phyloP scores from a whole-genome alignment of 2,329 filamentous ascomycete species.

The Neofusicoccum parvum region DNA sequence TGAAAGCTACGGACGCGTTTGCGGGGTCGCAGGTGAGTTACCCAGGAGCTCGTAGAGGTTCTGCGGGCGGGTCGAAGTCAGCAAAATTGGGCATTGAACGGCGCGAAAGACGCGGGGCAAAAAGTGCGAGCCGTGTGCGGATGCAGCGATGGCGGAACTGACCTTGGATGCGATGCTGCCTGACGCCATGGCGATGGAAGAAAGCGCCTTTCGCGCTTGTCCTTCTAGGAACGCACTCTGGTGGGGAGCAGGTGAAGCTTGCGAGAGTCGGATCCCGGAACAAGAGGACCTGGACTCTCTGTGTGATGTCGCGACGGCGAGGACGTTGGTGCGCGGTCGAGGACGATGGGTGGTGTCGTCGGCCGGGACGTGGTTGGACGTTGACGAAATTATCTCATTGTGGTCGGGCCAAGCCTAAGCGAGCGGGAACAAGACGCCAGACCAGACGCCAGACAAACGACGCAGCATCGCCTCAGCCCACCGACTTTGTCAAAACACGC shows the following conservation, averaged over 20 bases:
- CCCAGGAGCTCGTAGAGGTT: slow-evolving; percentile 99
- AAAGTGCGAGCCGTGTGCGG: neutral
- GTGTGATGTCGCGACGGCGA: slow-evolving; percentile 17
- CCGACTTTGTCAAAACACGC: neutral
- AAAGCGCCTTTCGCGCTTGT: slow-evolving; percentile 50
- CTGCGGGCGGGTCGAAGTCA: slow-evolving; percentile 49
- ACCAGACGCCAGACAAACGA: neutral
- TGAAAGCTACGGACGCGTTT: slow-evolving; percentile 7
- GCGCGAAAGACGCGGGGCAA: slow-evolving; percentile 14
- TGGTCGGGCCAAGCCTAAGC: slow-evolving; percentile 22
- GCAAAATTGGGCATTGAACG: neutral
- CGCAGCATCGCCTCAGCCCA: neutral
- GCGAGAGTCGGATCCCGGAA: slow-evolving; percentile 43
- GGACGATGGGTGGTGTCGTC: slow-evolving; percentile 14
- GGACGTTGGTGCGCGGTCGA: slow-evolving; percentile 8
- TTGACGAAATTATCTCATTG: slow-evolving; percentile 23
- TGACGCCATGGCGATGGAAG: slow-evolving; percentile 36
- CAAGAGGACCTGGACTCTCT: slow-evolving; percentile 42
- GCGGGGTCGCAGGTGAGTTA: slow-evolving; percentile 52
- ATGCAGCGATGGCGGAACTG: slow-evolving; percentile 27
- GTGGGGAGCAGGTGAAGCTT: slow-evolving; percentile 29
- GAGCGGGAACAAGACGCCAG: slow-evolving; percentile 19
- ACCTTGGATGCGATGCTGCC: slow-evolving; percentile 46
- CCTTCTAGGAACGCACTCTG: slow-evolving; percentile 46
- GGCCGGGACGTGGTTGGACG: slow-evolving; percentile 15